Base-by-base conservation (phyloP, 768 basidiomycete genomes). In the Suillus luteus region DNA sequence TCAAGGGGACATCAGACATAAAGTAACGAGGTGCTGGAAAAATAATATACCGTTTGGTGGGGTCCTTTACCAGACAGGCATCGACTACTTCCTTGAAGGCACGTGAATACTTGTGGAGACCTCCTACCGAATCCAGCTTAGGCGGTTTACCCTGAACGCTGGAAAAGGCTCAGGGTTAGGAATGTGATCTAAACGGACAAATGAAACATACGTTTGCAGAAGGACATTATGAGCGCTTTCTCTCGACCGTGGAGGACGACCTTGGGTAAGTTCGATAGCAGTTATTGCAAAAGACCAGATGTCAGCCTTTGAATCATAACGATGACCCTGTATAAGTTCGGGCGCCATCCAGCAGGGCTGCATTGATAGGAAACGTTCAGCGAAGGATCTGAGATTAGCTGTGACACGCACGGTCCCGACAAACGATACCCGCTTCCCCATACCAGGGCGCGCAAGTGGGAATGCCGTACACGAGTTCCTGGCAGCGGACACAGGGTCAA, bases 201-300 rank as follows among this genome's bases (percentile, higher is more conserved):
- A 54, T 7, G 27, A n/a, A 33, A 75, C 80, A 64, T 65, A 89
- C 88, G 87, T 95, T 73, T 88, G 87, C 52, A 93, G 77, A 22
- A 97, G 80, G 8, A 95, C 90, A 59, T 81, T 80, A 61, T 90
- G 85, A 1, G 93, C 85, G 9, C 88, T 81, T 69, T 92, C 89
- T 66, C 89, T 83, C 17, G 90, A 91, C 63, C 87, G 80, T n/a
- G 96, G 96, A 1, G 95, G 92, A 6, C 89, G 86, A 0, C 96
- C 96, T 70, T 93, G 89, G 0, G 92, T 83, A 38, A 98, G 81
- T 73, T 97, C 96, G 54, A 97, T 78, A 17, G 95, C 91, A n/a
- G 95, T 96, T 64, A 98, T 95, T 14, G 93, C 96, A 73, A 97
- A 92, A 63, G 92, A 95, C 95, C 95, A 98, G 63, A 98, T 95